Evolutionary conservation across 2,329 filamentous ascomycete genomes (phyloP).

Genomic region (Ascochyta viciae-villosae): DNA sequence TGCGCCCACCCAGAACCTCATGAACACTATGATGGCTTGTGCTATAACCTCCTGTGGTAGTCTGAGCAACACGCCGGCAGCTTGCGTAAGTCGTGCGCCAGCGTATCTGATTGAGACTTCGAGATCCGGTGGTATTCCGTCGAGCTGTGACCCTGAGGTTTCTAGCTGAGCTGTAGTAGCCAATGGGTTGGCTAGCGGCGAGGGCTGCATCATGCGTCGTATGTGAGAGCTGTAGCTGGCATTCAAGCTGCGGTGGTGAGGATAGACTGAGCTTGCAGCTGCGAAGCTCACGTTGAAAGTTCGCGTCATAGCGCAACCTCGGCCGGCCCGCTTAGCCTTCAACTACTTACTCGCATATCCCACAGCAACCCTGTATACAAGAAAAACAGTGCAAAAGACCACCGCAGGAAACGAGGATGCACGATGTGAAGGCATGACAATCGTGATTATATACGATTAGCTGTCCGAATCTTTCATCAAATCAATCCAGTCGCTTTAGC

Average conservation of each 20-base stretch:
- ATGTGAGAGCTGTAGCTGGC: background rate
- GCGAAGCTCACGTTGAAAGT: constrained; percentile 4
- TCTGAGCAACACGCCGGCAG: constrained; percentile 79
- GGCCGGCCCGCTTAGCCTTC: background rate
- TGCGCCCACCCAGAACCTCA: constrained; percentile 77
- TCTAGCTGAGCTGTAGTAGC: constrained; percentile 74
- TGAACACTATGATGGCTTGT: constrained; percentile 81
- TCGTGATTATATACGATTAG: background rate
- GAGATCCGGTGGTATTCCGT: constrained; percentile 69
- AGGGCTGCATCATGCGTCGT: constrained; percentile 34
- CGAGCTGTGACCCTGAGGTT: constrained; percentile 61
- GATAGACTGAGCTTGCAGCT: constrained; percentile 4
- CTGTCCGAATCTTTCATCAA: background rate
- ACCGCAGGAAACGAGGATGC: no score
- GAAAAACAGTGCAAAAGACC: no score
- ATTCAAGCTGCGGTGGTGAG: background rate
- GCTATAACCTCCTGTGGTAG: constrained; percentile 86
- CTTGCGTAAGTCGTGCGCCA: constrained; percentile 76
- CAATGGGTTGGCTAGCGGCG: constrained; percentile 69
- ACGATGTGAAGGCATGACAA: background rate
- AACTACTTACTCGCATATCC: background rate
- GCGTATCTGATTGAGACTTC: constrained; percentile 76
- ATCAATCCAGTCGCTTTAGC: constrained; percentile 36
- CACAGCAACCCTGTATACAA: background rate
- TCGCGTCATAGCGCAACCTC: constrained; percentile 3